A percentile compares a stretch with the other conserved stretches of the same genome.
phyloP scores from a whole-genome alignment of 75 land plant species.

The Selaginella tamariscina region DNA sequence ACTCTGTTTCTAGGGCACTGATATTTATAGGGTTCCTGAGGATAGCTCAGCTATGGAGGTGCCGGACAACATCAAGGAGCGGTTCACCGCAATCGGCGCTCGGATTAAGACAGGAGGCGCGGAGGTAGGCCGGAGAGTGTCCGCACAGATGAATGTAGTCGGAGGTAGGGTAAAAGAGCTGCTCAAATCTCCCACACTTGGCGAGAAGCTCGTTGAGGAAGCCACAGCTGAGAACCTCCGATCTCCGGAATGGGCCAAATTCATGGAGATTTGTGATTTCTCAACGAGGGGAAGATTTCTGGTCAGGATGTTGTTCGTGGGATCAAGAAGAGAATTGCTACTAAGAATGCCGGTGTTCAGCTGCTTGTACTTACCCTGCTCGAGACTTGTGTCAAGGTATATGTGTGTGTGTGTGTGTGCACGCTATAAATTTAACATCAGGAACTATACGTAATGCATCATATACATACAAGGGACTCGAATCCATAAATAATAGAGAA shows the following conservation, averaged over 20 bases:
- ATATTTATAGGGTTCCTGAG: too few species aligned
- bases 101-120: background rate
- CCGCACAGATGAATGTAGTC: background rate
- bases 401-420: too few species aligned
- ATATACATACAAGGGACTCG: too few species aligned
- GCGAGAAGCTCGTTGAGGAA: conserved; percentile 61
- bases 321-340: conserved; percentile 62
- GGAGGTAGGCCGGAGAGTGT: background rate
- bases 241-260: conserved; percentile 58
- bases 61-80: background rate
- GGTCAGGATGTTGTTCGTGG: conserved; percentile 62
- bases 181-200: conserved; percentile 53
- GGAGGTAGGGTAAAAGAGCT: conserved; percentile 24
- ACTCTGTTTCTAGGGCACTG: too few species aligned
- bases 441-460: too few species aligned
- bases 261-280: conserved; percentile 76
- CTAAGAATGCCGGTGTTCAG: conserved; percentile 46
- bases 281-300: conserved; percentile 49
- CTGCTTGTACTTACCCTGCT: conserved; percentile 62
- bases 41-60: background rate
- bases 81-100: background rate
- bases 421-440: too few species aligned
- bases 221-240: conserved; percentile 46
- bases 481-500: too few species aligned
- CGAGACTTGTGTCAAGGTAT: conserved; percentile 78